Evolutionary conservation across 306 rosid species (phyloP).

Genomic region (Fagus crenata): DNA sequence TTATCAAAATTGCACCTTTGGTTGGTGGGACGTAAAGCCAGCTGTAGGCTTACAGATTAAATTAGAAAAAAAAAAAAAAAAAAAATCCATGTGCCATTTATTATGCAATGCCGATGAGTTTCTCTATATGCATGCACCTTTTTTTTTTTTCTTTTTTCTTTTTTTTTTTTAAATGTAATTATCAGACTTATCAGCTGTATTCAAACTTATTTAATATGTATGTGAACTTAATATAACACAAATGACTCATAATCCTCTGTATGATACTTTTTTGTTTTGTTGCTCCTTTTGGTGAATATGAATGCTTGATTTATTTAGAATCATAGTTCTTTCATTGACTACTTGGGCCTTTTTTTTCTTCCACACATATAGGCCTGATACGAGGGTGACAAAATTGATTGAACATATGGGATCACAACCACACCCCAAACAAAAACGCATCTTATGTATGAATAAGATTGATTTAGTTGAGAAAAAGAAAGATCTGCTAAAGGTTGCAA

Average conservation of each 20-base stretch:
- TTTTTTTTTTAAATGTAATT: background rate
- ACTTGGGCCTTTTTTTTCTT: constrained; percentile 19
- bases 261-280: background rate
- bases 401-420: constrained; percentile 67
- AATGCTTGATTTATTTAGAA: background rate
- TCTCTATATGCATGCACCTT: too few relatives aligned
- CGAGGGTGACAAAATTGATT: constrained; percentile 71
- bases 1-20: background rate
- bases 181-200: background rate
- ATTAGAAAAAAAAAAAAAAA: too few relatives aligned
- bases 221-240: background rate
- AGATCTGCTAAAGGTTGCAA: constrained; percentile 70
- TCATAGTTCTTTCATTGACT: constrained; percentile 14
- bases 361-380: constrained; percentile 64
- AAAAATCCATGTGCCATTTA: too few relatives aligned
- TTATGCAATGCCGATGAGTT: too few relatives aligned
- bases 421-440: constrained; percentile 71
- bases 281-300: background rate
- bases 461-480: constrained; percentile 94
- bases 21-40: background rate
- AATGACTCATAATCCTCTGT: background rate
- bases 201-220: too few relatives aligned
- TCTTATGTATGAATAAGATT: constrained; percentile 90
- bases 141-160: too few relatives aligned
- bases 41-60: too few relatives aligned